Base-by-base conservation (phyloP, 441 rosid species). In the Francoa sonchifolia region DNA sequence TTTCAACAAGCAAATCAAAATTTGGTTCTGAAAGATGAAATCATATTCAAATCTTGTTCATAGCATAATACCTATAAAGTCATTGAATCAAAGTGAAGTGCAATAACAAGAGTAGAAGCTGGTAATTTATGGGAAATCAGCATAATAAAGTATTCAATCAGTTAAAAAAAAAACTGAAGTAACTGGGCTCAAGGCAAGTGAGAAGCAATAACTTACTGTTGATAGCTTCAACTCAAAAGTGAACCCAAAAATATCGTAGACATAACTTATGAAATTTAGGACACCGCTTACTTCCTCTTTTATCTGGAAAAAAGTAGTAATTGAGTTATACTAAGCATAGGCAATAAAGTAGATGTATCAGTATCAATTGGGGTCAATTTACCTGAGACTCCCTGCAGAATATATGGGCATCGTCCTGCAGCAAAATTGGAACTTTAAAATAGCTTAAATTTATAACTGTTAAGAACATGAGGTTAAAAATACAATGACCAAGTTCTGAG, bases 401-500 rank as follows among this genome's bases (percentile, higher is more conserved):
- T 49, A 92, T 92, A 67, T 83, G 99, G 53, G 99, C 92, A 66
- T 87, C 95, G 57, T 87, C 99, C 99, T 90, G 93, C 29, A 58
- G 52, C 44, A 49, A 50, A 63, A 41, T 1, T 51, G 11, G 30
- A 32, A 30, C 11, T 19, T 44, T 17, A 44, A n/a, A n/a, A n/a
- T n/a, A n/a, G n/a, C n/a, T n/a, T n/a, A n/a, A n/a, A n/a, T n/a
- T n/a, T n/a, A n/a, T n/a, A n/a, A n/a, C n/a, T n/a, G n/a, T n/a
- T n/a, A n/a, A n/a, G n/a, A n/a, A n/a, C n/a, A n/a, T n/a, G n/a
- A n/a, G n/a, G n/a, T n/a, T n/a, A n/a, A n/a, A n/a, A n/a, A n/a
- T n/a, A n/a, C n/a, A n/a, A n/a, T n/a, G n/a, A n/a, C n/a, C n/a
- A n/a, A n/a, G n/a, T n/a, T n/a, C n/a, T n/a, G n/a, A n/a, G n/a